Conservation (phyloP, 2,329 filamentous ascomycete species). For the Torrubiella hemipterigena region DNA sequence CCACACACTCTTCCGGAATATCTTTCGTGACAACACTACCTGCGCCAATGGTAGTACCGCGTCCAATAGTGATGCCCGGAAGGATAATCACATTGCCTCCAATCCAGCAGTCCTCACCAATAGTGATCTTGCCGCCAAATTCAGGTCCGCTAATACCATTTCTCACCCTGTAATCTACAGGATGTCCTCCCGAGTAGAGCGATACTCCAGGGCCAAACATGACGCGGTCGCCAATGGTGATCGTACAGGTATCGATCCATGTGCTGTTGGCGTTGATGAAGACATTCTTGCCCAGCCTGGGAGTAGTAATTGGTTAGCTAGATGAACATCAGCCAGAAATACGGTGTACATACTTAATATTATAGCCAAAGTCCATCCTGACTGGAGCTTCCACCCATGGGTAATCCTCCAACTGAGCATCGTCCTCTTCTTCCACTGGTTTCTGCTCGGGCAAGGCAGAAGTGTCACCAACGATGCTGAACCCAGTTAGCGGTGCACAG, state of each 20-base stretch:
- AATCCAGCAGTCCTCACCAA: conserved; percentile 75
- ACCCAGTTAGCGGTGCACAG: conserved; percentile 1
- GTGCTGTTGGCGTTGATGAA: conserved; percentile 66
- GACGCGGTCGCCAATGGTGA: conserved; percentile 65
- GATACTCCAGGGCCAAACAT: conserved; percentile 68
- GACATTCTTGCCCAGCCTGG: conserved; percentile 52
- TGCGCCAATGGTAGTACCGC: conserved; percentile 63
- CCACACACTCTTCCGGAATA: conserved; percentile 46
- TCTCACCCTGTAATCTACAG: conserved; percentile 60
- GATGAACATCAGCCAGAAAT: neutral
- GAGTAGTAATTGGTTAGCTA: conserved; percentile 2
- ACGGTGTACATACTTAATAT: conserved; percentile 37
- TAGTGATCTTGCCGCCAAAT: conserved; percentile 56
- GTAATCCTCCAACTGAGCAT: conserved; percentile 45
- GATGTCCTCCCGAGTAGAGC: conserved; percentile 66
- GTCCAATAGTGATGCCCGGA: conserved; percentile 67
- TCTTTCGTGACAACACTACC: conserved; percentile 75
- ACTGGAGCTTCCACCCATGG: conserved; percentile 60
- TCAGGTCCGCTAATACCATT: conserved; percentile 70
- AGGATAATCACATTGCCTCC: conserved; percentile 60
- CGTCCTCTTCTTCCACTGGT: conserved; percentile 47
- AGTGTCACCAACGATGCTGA: conserved; percentile 49
- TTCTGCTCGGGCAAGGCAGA: conserved; percentile 48
- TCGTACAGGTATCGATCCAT: conserved; percentile 64
- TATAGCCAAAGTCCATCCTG: conserved; percentile 63